A percentile compares a stretch with the other conserved stretches of the same genome.
Evolutionary conservation across 2,329 filamentous ascomycete species (phyloP).

Genomic region (Colletotrichum sp.): DNA sequence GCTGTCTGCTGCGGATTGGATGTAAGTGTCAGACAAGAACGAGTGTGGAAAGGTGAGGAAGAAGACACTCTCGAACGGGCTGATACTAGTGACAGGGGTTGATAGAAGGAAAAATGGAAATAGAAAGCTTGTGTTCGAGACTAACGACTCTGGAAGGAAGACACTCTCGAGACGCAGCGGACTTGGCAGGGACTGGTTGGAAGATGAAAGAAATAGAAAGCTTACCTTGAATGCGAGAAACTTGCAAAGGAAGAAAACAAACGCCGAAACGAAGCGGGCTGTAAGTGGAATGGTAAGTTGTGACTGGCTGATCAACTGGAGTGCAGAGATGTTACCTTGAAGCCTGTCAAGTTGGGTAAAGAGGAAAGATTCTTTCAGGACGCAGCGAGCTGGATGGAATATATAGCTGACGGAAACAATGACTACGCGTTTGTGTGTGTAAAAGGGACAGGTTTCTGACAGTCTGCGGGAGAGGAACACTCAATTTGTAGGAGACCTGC

Average conservation of each 20-base stretch:
- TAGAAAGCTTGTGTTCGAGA: background rate
- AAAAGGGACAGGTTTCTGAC: background rate
- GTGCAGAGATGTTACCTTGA: background rate
- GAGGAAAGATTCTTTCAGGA: background rate
- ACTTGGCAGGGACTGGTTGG: background rate
- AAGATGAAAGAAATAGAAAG: background rate
- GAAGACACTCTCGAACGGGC: background rate
- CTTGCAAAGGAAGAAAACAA: background rate
- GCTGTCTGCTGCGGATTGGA: background rate
- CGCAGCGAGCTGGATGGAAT: background rate
- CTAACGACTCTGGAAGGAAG: background rate
- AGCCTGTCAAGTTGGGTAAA: background rate
- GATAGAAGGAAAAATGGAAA: background rate
- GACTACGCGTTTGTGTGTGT: background rate
- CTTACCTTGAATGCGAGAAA: background rate
- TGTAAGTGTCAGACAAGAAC: background rate
- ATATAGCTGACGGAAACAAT: background rate
- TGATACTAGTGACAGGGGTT: background rate
- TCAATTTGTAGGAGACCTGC: background rate
- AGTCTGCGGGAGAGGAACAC: background rate
- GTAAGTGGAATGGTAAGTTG: background rate
- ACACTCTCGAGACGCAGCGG: background rate
- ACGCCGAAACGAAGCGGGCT: background rate
- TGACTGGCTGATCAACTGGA: background rate
- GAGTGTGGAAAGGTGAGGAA: background rate